Evolutionary conservation across 108 stramenopile genomes (phyloP).

Genomic region (Nitzschia sp.): DNA sequence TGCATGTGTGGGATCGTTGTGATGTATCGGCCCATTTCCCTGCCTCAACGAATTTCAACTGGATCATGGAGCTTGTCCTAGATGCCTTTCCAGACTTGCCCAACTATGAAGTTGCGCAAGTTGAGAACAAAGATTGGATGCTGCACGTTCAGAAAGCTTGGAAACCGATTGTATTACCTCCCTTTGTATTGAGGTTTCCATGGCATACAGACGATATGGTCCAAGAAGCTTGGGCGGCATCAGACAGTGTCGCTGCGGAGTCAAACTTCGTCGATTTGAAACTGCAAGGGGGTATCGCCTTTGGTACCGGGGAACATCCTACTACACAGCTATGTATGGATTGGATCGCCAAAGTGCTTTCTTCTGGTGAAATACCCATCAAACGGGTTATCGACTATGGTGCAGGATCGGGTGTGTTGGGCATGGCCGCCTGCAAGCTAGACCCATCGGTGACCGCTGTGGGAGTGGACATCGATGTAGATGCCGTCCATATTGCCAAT

Average conservation of each 20-base stretch:
- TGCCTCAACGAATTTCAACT: conserved; percentile 45
- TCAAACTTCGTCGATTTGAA: conserved; percentile 41
- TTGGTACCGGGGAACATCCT: conserved; percentile 89
- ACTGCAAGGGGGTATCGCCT: conserved; percentile 80
- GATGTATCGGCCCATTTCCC: conserved; percentile 79
- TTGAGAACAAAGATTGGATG: conserved; percentile 81
- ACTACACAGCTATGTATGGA: conserved; percentile 79
- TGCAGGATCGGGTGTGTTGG: conserved; percentile 77
- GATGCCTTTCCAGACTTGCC: conserved; percentile 42
- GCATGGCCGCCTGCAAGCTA: conserved; percentile 76
- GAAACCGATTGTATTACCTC: conserved; percentile 67
- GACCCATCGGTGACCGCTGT: conserved; percentile 42
- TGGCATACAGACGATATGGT: conserved; percentile 69
- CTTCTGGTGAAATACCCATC: not conserved
- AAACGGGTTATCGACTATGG: conserved; percentile 73
- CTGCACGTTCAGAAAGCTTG: conserved; percentile 74
- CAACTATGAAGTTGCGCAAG: conserved; percentile 42
- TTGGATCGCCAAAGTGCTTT: conserved; percentile 47
- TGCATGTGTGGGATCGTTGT: conserved; percentile 69
- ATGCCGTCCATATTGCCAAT: conserved; percentile 79
- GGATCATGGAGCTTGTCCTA: conserved; percentile 53
- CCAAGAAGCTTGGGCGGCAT: conserved; percentile 37
- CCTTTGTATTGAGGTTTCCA: conserved; percentile 66
- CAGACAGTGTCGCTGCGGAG: not conserved
- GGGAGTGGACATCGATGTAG: conserved; percentile 82